These are phyloP conservation scores for Backusella circina DNA, from an alignment of 192 early-diverging fungal genomes.

Conservation along the genomic window DNA sequence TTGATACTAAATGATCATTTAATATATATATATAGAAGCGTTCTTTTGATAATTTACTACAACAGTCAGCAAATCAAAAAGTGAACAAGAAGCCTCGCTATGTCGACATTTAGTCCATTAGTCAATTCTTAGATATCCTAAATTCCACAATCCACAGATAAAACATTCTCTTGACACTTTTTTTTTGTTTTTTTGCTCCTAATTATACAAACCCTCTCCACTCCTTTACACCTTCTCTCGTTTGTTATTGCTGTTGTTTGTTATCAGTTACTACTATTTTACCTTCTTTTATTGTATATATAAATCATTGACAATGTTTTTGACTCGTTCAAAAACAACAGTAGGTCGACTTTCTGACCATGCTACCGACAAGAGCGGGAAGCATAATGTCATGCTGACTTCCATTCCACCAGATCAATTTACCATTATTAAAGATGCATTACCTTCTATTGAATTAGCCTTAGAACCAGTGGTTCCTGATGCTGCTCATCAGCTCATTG, in stretches of 20 bases:
- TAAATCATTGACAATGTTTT: background rate
- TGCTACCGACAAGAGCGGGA: background rate
- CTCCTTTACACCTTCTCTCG: background rate
- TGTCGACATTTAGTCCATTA: background rate
- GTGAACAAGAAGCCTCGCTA: constrained; percentile 19
- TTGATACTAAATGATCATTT: too few species aligned
- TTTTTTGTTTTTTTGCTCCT: too few species aligned
- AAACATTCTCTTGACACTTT: constrained; percentile 5
- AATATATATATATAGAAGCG: constrained; percentile 22
- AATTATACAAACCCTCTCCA: background rate
- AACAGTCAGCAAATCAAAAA: background rate
- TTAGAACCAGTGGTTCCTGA: background rate
- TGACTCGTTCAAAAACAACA: constrained; percentile 11
- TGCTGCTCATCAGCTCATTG: background rate
- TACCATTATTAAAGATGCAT: background rate
- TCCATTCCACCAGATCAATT: background rate
- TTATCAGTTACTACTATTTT: too few species aligned
- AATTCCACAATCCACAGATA: background rate
- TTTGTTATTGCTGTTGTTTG: background rate
- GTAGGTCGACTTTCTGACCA: background rate
- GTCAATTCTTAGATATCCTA: background rate
- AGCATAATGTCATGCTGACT: background rate
- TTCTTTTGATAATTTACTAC: constrained; percentile 7
- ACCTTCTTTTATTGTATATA: background rate
- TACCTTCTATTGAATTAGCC: background rate